A percentile compares a stretch with the other conserved stretches of the same genome.
phyloP scores from a whole-genome alignment of 2,329 filamentous ascomycete species.

The Aspergillus uvarum region DNA sequence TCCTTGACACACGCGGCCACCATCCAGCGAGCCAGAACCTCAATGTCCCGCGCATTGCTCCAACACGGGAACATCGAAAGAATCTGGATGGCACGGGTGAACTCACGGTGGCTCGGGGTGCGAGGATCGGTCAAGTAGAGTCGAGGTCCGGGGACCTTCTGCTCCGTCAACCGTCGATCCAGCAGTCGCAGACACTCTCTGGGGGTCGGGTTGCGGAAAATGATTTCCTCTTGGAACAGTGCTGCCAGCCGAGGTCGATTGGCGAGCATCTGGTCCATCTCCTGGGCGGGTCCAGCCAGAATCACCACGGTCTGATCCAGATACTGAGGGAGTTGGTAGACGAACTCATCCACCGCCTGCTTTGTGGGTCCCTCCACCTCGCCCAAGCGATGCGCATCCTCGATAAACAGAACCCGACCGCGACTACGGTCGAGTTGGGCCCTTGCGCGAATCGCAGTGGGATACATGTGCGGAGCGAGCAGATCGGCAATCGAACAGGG shows the following conservation, averaged over 20 bases:
- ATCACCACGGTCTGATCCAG: slow-evolving; percentile 19
- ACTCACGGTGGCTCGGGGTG: slow-evolving; percentile 17
- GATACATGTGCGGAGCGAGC: slow-evolving; percentile 2
- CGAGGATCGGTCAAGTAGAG: slow-evolving; percentile 18
- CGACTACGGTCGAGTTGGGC: slow-evolving; percentile 15
- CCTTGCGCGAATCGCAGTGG: slow-evolving; percentile 12
- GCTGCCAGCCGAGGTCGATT: slow-evolving; percentile 19
- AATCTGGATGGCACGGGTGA: slow-evolving; percentile 22
- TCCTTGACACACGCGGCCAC: slow-evolving; percentile 16
- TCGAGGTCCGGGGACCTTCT: slow-evolving; percentile 13
- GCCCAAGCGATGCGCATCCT: slow-evolving; percentile 20
- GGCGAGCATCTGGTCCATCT: slow-evolving; percentile 21
- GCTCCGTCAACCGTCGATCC: slow-evolving; percentile 18
- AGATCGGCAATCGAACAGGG: slow-evolving; percentile 20
- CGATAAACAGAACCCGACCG: slow-evolving; percentile 20
- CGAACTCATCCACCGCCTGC: slow-evolving; percentile 17
- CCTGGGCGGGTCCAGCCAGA: slow-evolving; percentile 17
- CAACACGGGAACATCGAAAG: slow-evolving; percentile 24
- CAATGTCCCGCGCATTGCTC: slow-evolving; percentile 21
- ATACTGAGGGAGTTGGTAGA: slow-evolving; percentile 18
- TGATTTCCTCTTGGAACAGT: slow-evolving; percentile 22
- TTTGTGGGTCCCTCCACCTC: slow-evolving; percentile 13
- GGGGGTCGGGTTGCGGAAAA: slow-evolving; percentile 21
- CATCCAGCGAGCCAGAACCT: slow-evolving; percentile 21
- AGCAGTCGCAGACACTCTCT: slow-evolving; percentile 21